phyloP scores from a whole-genome alignment of 768 basidiomycete genomes.

The Strobilomyces confusus region DNA sequence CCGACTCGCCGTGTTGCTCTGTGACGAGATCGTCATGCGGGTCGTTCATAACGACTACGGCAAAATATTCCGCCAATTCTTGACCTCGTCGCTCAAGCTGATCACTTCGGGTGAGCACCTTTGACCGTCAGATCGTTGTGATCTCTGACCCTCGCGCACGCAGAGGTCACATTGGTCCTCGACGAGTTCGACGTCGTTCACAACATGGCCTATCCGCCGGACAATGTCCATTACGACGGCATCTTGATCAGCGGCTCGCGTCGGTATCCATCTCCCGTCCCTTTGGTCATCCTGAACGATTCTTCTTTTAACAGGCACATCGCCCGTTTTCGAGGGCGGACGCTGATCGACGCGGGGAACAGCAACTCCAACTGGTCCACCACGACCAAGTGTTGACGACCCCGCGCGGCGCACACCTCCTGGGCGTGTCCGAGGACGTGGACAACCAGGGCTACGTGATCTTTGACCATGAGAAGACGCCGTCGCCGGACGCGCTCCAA shows the following conservation, averaged over 20 bases:
- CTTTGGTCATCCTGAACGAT: neutral
- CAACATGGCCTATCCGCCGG: constrained; percentile 57
- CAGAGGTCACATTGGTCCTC: constrained; percentile 41
- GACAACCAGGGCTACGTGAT: neutral
- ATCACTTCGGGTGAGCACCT: constrained; percentile 10
- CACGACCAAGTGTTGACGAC: neutral
- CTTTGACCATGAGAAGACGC: neutral
- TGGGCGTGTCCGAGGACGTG: neutral
- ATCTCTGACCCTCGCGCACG: neutral
- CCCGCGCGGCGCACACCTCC: neutral
- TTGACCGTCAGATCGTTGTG: neutral
- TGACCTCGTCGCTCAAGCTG: constrained; percentile 33
- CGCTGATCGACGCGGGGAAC: neutral
- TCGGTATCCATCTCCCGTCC: constrained; percentile 33
- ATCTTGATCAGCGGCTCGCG: constrained; percentile 83
- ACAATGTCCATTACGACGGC: constrained; percentile 52
- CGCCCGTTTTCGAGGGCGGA: neutral
- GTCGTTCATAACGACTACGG: constrained; percentile 52
- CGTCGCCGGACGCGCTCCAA: neutral
- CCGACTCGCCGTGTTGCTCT: too few relatives aligned
- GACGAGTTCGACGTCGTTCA: constrained; percentile 68
- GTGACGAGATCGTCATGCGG: neutral
- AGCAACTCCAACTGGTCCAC: neutral
- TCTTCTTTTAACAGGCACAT: too few relatives aligned
- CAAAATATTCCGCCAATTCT: constrained; percentile 45